Conservation (phyloP, 2,329 filamentous ascomycete species). For the Fusarium multiceps region DNA sequence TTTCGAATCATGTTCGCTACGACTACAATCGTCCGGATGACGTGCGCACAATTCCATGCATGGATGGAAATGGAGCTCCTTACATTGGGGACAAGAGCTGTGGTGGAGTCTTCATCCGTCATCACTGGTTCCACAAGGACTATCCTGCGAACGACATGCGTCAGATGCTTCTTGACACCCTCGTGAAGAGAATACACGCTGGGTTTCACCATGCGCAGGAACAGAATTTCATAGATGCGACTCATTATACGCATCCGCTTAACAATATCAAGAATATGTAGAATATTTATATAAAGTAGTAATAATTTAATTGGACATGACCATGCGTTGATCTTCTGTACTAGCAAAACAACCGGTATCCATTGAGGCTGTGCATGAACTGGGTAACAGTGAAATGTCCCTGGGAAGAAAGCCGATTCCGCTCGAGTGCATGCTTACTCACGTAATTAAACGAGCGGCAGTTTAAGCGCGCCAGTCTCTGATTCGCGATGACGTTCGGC, state of each 20-base stretch:
- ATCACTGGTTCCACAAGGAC: slow-evolving; percentile 38
- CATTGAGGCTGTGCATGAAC: neutral
- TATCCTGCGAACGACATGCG: slow-evolving; percentile 17
- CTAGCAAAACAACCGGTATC: neutral
- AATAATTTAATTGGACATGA: neutral
- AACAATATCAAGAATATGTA: neutral
- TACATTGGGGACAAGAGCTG: slow-evolving; percentile 40
- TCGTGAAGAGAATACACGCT: slow-evolving; percentile 8
- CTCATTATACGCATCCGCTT: slow-evolving; percentile 9
- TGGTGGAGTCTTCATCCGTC: slow-evolving; percentile 42
- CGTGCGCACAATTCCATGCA: slow-evolving; percentile 37
- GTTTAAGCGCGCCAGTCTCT: neutral
- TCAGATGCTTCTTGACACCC: slow-evolving; percentile 1
- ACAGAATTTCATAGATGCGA: slow-evolving; percentile 18
- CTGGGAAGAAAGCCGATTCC: too few species aligned
- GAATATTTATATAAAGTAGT: neutral
- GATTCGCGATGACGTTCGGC: neutral
- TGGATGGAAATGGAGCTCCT: slow-evolving; percentile 43
- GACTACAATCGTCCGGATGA: slow-evolving; percentile 41
- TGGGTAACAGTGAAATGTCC: neutral
- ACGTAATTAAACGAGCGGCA: neutral
- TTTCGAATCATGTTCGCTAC: slow-evolving; percentile 44
- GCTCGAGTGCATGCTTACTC: neutral
- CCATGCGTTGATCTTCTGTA: neutral
- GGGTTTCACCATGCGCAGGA: slow-evolving; percentile 13